Evolutionary conservation across 2,329 filamentous ascomycete genomes (phyloP).

Genomic region (Fusarium sp.): DNA sequence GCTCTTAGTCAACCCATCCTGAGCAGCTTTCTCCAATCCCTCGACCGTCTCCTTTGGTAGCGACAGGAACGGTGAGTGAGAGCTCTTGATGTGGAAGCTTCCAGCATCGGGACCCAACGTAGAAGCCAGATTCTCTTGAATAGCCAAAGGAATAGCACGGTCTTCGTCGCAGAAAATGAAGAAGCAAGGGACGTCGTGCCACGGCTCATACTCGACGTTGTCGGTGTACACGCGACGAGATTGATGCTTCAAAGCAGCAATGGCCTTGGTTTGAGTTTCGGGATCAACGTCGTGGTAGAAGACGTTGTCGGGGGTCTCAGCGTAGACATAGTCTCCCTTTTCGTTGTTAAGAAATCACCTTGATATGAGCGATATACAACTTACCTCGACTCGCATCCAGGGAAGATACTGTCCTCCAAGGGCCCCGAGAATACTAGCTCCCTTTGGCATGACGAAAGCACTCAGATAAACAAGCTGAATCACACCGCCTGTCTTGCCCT

Average conservation of each 20-base stretch:
- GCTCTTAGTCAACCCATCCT: conserved; percentile 1
- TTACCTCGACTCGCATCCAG: conserved; percentile 15
- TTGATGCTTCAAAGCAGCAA: neutral
- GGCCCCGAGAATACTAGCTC: neutral
- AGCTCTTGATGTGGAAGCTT: neutral
- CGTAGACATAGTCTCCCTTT: conserved; percentile 6
- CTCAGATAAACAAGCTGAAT: conserved; percentile 5
- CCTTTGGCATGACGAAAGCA: conserved; percentile 1
- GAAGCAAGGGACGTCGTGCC: conserved; percentile 5
- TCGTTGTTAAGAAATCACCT: accelerated
- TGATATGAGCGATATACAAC: neutral
- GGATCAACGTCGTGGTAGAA: conserved; percentile 11
- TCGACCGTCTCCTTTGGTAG: neutral
- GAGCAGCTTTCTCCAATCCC: neutral
- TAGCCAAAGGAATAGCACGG: neutral
- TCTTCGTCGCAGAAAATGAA: conserved; percentile 9
- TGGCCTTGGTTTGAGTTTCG: neutral
- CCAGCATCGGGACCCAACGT: neutral
- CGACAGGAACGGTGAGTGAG: conserved; percentile 13
- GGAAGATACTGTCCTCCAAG: conserved; percentile 12
- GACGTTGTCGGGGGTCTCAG: neutral
- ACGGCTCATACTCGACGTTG: neutral
- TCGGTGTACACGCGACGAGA: conserved; percentile 10
- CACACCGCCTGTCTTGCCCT: conserved; percentile 10
- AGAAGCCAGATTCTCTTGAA: conserved; percentile 3